Evolutionary conservation across 805 yeast species (phyloP), one percentile per base, ranked within the genome.

Genomic region (Saccharomycopsis selenospora): DNA sequence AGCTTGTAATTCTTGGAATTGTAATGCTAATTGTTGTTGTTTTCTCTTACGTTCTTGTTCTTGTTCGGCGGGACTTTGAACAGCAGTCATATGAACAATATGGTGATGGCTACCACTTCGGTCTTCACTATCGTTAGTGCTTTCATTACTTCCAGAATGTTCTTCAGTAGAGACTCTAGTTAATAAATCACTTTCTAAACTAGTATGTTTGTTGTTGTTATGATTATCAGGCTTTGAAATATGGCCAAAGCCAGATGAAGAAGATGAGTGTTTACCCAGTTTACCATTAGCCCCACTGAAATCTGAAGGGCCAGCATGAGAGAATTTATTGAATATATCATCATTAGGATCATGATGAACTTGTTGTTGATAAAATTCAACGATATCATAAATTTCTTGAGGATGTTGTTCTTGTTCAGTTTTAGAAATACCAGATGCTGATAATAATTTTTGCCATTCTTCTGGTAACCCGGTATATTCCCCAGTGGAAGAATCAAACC

Each of bases 361-460:
- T 28, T 45, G 48, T 55, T 80, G 84, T 59, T 81, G 86, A 64
- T 88, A 88, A 61, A 88, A 88, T 40, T 86, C 88, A 24, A 88
- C 88, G 51, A 86, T 89, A 59, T 88, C 95, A 73, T 84, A 84
- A 3, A 93, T 95, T 1, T 96, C 96, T 63, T 87, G 90, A 1
- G 97, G 96, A 64, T 93, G 87, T 53, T 83, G 85, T 61, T 82
- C 82, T 66, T 88, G 95, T 59, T 93, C 99, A 54, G 78, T 84
- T 54, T 77, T 80, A 4, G 96, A 79, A 51, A 93, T 89, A 46
- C 96, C 96, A 58, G 89, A 84, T 1, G 93, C 85, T 10, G 82
- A 75, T 46, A 93, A 71, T 29, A 90, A 70, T 53, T 78, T 76
- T 54, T 88, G 88, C 99, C 99, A 93, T 59, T 88, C 95, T 25